These are phyloP conservation scores for Ocimum tenuiflorum DNA, from an alignment of 257 asterid genomes.

Conservation along the genomic window DNA sequence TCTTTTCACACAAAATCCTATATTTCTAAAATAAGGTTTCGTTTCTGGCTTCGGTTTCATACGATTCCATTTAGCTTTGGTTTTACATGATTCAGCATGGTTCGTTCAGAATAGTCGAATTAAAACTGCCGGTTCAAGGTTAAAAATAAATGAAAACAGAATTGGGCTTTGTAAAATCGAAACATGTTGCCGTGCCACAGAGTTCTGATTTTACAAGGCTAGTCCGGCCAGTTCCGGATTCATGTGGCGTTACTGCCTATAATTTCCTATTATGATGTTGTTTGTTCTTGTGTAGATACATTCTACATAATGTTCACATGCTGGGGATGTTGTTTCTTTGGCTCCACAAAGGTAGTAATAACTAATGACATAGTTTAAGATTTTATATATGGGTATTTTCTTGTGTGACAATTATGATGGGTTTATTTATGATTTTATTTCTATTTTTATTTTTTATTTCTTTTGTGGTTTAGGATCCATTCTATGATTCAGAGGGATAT, in stretches of 20 bases:
- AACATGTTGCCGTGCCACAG: too few species aligned
- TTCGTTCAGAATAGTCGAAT: too few species aligned
- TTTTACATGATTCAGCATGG: too few species aligned
- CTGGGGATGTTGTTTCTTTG: conserved; percentile 92
- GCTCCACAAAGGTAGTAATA: conserved; percentile 51
- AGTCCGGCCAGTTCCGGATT: too few species aligned
- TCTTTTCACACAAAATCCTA: not conserved
- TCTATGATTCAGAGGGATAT: conserved; percentile 67
- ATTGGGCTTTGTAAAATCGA: too few species aligned
- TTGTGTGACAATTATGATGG: not conserved
- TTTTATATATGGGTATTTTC: too few species aligned
- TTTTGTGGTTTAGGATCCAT: conserved; percentile 57
- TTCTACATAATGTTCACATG: conserved; percentile 75
- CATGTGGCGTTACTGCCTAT: not conserved
- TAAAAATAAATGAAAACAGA: too few species aligned
- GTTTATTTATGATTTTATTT: not conserved
- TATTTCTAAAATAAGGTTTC: not conserved
- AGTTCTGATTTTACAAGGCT: too few species aligned
- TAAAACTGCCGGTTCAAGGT: too few species aligned
- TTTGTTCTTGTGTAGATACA: conserved; percentile 35
- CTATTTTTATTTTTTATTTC: not conserved
- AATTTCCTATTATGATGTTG: not conserved
- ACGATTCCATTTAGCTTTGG: too few species aligned
- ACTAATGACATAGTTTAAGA: not conserved
- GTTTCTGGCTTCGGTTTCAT: too few species aligned